These are phyloP conservation scores for Sechiopsis laciniata DNA, from an alignment of 306 rosid species.

Conservation along the genomic window DNA sequence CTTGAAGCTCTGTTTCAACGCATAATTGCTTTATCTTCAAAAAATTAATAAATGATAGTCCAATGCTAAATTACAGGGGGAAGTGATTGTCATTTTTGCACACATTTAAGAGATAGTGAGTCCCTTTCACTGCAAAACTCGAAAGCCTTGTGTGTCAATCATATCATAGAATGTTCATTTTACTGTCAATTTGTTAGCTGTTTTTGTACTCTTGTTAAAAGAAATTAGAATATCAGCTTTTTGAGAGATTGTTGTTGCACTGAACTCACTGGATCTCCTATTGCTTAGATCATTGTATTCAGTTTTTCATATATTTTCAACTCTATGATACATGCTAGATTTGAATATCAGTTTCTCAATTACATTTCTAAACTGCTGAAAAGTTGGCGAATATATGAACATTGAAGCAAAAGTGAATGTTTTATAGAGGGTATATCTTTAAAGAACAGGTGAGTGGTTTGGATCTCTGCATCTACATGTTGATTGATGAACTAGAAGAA, in stretches of 20 bases:
- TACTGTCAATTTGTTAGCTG: not conserved
- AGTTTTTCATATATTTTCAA: not conserved
- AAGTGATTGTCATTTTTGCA: slow-evolving; percentile 38
- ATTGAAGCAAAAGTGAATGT: not conserved
- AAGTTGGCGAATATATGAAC: not conserved
- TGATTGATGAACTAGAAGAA: no score
- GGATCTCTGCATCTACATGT: not conserved
- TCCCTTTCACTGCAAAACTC: not conserved
- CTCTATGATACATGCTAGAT: not conserved
- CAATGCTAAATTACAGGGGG: slow-evolving; percentile 48
- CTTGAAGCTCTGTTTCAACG: not conserved
- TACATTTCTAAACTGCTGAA: not conserved
- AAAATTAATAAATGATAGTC: not conserved
- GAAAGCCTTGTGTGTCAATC: slow-evolving; percentile 2
- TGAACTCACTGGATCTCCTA: not conserved
- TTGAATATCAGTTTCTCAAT: not conserved
- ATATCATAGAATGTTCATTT: not conserved
- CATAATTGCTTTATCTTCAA: not conserved
- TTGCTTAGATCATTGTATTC: slow-evolving; percentile 10
- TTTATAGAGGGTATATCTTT: no score
- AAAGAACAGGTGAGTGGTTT: not conserved
- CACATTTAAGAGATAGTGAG: not conserved
- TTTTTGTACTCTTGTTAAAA: not conserved
- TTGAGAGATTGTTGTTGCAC: not conserved
- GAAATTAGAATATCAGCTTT: not conserved